phyloP scores from a whole-genome alignment of 1,284 basidiomycete species.

The Cystobasidiaceae sp. region DNA sequence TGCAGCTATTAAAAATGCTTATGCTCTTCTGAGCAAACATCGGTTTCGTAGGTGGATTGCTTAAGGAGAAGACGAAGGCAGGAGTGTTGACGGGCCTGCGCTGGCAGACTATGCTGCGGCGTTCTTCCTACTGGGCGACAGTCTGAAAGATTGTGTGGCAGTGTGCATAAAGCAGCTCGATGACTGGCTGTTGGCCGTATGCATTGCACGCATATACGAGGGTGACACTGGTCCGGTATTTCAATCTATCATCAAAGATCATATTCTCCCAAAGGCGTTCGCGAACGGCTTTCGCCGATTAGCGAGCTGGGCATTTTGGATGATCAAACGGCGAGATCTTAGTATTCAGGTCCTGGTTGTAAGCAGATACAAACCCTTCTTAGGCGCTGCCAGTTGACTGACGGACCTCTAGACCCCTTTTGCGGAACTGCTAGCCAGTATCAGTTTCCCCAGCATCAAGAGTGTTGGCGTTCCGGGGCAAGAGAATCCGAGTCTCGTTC shows the following conservation, averaged over 20 bases:
- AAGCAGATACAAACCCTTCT: constrained; percentile 43
- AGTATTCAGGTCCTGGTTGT: constrained; percentile 78
- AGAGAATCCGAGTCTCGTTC: constrained; percentile 82
- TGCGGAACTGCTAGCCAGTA: constrained; percentile 58
- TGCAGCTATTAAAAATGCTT: constrained; percentile 94
- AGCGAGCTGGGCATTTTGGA: constrained; percentile 96
- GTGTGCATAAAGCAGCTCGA: constrained; percentile 81
- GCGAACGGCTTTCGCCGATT: constrained; percentile 83
- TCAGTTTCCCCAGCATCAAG: constrained; percentile 55
- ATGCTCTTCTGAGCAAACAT: constrained; percentile 81
- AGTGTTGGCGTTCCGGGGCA: constrained; percentile 77
- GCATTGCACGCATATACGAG: constrained; percentile 76
- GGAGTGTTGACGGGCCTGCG: too few species aligned
- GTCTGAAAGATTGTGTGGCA: constrained; percentile 82
- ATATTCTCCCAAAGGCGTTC: constrained; percentile 78
- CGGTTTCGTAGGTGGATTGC: constrained; percentile 70
- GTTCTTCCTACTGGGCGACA: constrained; percentile 89
- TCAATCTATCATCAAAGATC: constrained; percentile 61
- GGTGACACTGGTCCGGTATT: constrained; percentile 75
- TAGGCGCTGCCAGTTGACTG: neutral
- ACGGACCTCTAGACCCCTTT: constrained; percentile 85
- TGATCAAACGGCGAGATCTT: constrained; percentile 73
- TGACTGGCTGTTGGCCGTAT: constrained; percentile 85
- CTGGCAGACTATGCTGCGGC: constrained; percentile 86
- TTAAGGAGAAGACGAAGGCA: too few species aligned